Percentiles rank a stretch among this genome's conserved stretches.
Conservation (phyloP, 805 yeast genomes). For the Candida morakotiae region DNA sequence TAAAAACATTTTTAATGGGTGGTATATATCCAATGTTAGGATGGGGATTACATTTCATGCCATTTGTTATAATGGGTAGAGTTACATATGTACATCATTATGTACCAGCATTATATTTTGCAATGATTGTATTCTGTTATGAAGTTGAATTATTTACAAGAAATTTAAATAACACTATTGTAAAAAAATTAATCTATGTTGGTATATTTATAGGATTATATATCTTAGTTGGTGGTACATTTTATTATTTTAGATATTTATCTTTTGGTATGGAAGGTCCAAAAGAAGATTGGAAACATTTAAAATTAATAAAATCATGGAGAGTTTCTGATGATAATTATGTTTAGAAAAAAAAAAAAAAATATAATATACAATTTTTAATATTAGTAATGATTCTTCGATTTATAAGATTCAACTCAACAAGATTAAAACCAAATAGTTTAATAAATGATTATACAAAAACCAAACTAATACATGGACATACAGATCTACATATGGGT, state of each 20-base stretch:
- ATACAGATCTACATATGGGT: slow-evolving; percentile 38
- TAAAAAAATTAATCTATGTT: slow-evolving; percentile 17
- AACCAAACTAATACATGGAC: slow-evolving; percentile 33
- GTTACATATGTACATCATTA: slow-evolving; percentile 97
- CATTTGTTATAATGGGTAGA: slow-evolving; percentile 91
- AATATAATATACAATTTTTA: background rate
- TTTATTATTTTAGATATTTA: slow-evolving; percentile 41
- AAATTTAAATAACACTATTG: slow-evolving; percentile 16
- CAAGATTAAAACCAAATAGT: slow-evolving; percentile 14
- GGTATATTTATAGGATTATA: slow-evolving; percentile 25
- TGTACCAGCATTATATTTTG: slow-evolving; percentile 92
- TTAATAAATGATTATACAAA: slow-evolving; percentile 22
- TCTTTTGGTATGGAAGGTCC: slow-evolving; percentile 45
- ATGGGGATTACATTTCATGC: slow-evolving; percentile 85
- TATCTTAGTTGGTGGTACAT: slow-evolving; percentile 30
- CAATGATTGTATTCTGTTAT: slow-evolving; percentile 71
- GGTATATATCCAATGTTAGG: slow-evolving; percentile 86
- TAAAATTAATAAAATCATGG: slow-evolving; percentile 38
- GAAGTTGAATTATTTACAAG: slow-evolving; percentile 46
- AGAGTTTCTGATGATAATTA: slow-evolving; percentile 37
- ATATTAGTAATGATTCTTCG: background rate
- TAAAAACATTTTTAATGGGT: slow-evolving; percentile 57
- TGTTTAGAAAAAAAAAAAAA: slow-evolving; percentile 11
- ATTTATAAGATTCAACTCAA: background rate
- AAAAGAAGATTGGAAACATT: slow-evolving; percentile 34